Evolutionary conservation across 805 yeast genomes (phyloP).

Genomic region (Kluyveromyces starmeri): DNA sequence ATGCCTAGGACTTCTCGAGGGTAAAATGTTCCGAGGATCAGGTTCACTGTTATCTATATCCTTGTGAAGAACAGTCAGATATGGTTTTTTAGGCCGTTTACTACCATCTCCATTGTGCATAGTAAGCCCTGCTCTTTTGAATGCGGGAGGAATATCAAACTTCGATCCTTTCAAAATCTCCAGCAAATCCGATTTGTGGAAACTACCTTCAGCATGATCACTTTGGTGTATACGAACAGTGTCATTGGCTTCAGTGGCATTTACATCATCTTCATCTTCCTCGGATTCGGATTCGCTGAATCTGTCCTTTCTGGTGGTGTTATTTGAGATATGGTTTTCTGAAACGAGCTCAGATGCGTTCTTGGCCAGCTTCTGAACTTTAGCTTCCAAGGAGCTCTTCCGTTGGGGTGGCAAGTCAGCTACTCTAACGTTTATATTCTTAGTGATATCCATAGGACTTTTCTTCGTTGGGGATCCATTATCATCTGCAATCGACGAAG

Average conservation of each 20-base stretch:
- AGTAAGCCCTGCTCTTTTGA: constrained; percentile 9
- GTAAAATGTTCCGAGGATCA: constrained; percentile 24
- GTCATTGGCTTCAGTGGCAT: constrained; percentile 13
- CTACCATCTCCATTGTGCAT: constrained; percentile 4
- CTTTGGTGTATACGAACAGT: constrained; percentile 13
- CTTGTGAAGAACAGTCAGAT: constrained; percentile 21
- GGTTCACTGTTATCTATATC: constrained; percentile 27
- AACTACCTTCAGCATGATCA: constrained; percentile 15
- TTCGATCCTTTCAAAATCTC: constrained; percentile 20
- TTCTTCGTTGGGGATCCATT: constrained; percentile 25
- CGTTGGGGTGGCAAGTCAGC: constrained; percentile 24
- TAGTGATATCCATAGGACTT: constrained; percentile 14
- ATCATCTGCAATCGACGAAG: constrained; percentile 24
- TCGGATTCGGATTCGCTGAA: constrained; percentile 19
- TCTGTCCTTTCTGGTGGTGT: constrained; percentile 16
- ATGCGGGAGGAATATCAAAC: constrained; percentile 15
- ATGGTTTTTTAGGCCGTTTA: constrained; percentile 18
- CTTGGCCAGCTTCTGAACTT: constrained; percentile 12
- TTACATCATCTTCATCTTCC: constrained; percentile 7
- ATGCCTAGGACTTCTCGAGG: constrained; percentile 19
- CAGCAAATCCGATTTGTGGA: constrained; percentile 23
- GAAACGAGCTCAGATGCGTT: constrained; percentile 11
- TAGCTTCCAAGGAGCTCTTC: constrained; percentile 21
- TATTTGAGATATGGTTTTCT: constrained; percentile 1
- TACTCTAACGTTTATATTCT: constrained; percentile 18